Percentiles rank a stretch among this genome's conserved stretches.
phyloP scores from a whole-genome alignment of 164 flowering plant genomes.

The Paratinospora sagittata region DNA sequence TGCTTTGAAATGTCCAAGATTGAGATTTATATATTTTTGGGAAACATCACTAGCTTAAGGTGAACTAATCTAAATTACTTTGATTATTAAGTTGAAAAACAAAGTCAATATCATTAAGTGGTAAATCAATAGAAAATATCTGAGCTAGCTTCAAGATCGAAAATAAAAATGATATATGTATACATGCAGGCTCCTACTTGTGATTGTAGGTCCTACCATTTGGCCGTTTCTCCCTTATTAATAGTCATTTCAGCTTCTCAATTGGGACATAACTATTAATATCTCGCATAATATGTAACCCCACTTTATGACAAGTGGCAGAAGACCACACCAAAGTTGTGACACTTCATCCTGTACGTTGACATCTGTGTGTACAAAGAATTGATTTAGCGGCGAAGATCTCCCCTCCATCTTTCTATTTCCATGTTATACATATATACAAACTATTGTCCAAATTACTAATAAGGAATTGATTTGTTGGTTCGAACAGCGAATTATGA shows the following conservation, averaged over 20 bases:
- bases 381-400: too few relatives aligned
- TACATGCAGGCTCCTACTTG: not conserved
- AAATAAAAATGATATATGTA: not conserved
- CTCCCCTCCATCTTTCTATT: not conserved
- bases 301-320: not conserved
- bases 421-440: not conserved
- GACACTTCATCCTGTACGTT: not conserved
- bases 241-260: not conserved
- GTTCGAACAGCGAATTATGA: too few relatives aligned
- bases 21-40: too few relatives aligned
- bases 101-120: not conserved
- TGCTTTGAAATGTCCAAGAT: too few relatives aligned
- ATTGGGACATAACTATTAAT: not conserved
- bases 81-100: too few relatives aligned
- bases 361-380: not conserved
- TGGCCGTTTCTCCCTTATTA: not conserved
- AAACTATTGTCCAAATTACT: too few relatives aligned
- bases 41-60: too few relatives aligned
- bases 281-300: not conserved
- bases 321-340: not conserved
- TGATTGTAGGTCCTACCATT: not conserved
- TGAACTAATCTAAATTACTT: too few relatives aligned
- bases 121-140: not conserved
- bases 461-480: too few relatives aligned
- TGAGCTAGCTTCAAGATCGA: not conserved